Conservation (phyloP, 2,329 filamentous ascomycete genomes). For the Cladophialophora chaetospira region DNA sequence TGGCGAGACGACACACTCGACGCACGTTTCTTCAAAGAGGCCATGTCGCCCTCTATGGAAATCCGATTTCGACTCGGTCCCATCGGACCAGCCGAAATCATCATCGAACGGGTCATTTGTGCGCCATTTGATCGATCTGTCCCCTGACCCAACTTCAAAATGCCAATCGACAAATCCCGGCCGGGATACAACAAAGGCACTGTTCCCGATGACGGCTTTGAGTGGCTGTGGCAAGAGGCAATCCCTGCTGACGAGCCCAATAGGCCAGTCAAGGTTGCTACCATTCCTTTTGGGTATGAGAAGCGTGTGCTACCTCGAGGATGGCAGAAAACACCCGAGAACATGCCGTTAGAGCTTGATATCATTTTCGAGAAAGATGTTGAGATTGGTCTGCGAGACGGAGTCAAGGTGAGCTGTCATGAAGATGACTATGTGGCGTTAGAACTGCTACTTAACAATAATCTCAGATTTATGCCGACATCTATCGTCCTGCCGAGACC, state of each 20-base stretch:
- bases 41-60: too few relatives aligned
- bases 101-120: too few relatives aligned
- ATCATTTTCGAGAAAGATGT: constrained; percentile 34
- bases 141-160: too few relatives aligned
- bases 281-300: constrained; percentile 21
- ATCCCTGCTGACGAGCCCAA: constrained; percentile 13
- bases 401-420: constrained; percentile 33
- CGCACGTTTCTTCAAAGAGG: too few relatives aligned
- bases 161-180: constrained; percentile 24
- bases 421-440: neutral
- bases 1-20: too few relatives aligned
- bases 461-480: constrained; percentile 33
- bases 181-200: constrained; percentile 19
- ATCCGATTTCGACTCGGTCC: too few relatives aligned
- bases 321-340: constrained; percentile 23
- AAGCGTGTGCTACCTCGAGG: constrained; percentile 14
- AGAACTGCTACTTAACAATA: neutral
- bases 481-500: constrained; percentile 33
- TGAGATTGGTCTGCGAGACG: constrained; percentile 35
- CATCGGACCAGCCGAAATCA: too few relatives aligned
- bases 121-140: too few relatives aligned
- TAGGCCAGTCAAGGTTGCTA: constrained; percentile 4
- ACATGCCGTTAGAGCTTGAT: constrained; percentile 19
- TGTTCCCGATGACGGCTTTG: constrained; percentile 12
- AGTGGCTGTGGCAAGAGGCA: constrained; percentile 22